phyloP scores from a whole-genome alignment of 306 rosid genomes.

The Prunus salicina region DNA sequence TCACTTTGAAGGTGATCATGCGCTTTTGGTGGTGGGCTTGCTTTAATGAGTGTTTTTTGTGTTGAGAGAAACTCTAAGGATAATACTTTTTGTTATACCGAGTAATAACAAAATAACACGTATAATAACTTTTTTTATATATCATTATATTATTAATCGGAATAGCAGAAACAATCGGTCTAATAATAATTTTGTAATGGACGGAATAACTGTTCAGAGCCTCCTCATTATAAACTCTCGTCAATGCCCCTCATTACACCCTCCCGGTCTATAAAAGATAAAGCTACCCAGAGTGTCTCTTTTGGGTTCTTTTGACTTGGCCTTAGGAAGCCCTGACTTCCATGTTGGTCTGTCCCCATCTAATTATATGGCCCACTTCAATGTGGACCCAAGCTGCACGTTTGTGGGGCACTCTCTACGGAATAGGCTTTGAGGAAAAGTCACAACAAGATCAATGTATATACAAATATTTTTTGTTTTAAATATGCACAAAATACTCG shows the following conservation, averaged over 20 bases:
- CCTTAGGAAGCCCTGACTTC: neutral
- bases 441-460: neutral
- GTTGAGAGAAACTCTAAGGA: too few species aligned
- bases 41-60: neutral
- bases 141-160: fast-evolving
- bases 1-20: neutral
- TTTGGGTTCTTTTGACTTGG: neutral
- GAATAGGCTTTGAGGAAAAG: neutral
- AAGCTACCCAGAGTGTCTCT: neutral
- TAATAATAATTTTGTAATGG: too few species aligned
- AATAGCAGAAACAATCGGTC: neutral
- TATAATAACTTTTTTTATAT: fast-evolving
- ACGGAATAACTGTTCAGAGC: too few species aligned
- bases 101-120: too few species aligned
- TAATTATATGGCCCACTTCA: neutral
- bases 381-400: slow-evolving; percentile 15
- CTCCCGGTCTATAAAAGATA: too few species aligned
- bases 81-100: too few species aligned
- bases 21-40: neutral
- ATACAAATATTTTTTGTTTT: too few species aligned
- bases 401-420: neutral
- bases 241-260: too few species aligned
- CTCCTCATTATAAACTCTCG: too few species aligned
- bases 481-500: neutral
- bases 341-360: neutral